Base-by-base conservation (phyloP, 1,284 basidiomycete genomes). In the Fomitopsis pinicola region DNA sequence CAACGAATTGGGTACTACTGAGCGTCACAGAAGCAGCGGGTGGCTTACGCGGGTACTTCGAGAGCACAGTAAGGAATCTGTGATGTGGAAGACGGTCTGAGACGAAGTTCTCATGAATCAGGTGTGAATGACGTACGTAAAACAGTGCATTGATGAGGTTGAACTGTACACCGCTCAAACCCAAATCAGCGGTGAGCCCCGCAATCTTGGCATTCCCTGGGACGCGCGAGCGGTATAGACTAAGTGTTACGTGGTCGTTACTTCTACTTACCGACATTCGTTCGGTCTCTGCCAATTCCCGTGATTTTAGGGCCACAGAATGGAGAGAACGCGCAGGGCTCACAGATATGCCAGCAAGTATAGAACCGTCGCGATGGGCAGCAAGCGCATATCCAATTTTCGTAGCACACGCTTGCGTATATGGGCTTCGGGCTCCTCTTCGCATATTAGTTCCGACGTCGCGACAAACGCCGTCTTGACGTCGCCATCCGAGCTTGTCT, bases 201-300 rank as follows among this genome's bases (percentile, higher is more conserved):
- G 63, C 65, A 14, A 67, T 62, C 61, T 67, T 67, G 22, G 65
- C 65, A 35, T 67, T 67, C 3, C 65, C 65, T 67, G 26, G 28
- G 12, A 8, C 5, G 12, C 4, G 26, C 28, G 14, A 50, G 28
- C 28, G 48, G 3, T 3, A 33, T 10, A n/a, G 17, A 22, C 6
- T 15, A n/a, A 2, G 14, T 4, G 5, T 33, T 19, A 33, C 14
- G 14, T 50, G 28, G 28, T 40, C 38, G 12, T 15, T 40, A 4
- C 38, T 10, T 15, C 22, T 14, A 84, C 73, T 86, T 86, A 57
- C 85, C 88, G 63, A 91, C 83, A 68, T 88, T 89, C 36, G 86
- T 81, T 52, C 87, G 77, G 70, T 91, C 89, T 63, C 90, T 75
- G 71, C 86, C 89, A 57, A 82, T 15, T 17, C 6, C 9, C 9